A percentile compares a stretch with the other conserved stretches of the same genome.
phyloP scores from a whole-genome alignment of 768 basidiomycete species.

The Pleurotus ostreatus region DNA sequence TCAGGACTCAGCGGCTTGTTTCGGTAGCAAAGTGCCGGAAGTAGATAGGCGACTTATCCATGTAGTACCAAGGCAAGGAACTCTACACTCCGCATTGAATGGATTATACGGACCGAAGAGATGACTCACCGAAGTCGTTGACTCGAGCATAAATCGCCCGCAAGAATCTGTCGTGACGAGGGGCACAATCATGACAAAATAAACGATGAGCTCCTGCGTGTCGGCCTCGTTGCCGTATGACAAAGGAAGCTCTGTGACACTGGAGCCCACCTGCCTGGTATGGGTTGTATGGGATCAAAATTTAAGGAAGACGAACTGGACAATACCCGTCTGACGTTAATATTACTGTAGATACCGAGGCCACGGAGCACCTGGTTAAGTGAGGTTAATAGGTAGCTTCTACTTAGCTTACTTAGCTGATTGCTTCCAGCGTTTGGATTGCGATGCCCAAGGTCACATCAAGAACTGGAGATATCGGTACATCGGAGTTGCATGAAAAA shows the following conservation, averaged over 20 bases:
- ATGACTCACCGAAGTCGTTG: background rate
- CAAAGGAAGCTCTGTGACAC: background rate
- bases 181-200: background rate
- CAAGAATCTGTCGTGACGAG: too few relatives aligned
- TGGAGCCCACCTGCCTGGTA: conserved; percentile 7
- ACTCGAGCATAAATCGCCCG: too few relatives aligned
- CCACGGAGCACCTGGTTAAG: too few relatives aligned
- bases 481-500: too few relatives aligned
- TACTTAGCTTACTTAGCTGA: too few relatives aligned
- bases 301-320: background rate
- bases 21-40: conserved; percentile 5
- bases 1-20: background rate
- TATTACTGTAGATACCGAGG: too few relatives aligned
- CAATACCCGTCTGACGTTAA: too few relatives aligned
- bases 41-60: conserved; percentile 1
- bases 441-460: too few relatives aligned
- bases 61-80: background rate
- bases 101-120: background rate
- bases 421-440: too few relatives aligned
- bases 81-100: background rate
- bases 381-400: too few relatives aligned
- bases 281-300: background rate
- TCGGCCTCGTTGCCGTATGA: conserved; percentile 3
- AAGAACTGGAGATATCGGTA: too few relatives aligned
- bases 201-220: background rate